phyloP scores from a whole-genome alignment of 306 rosid species.

The Vigna trinervia region DNA sequence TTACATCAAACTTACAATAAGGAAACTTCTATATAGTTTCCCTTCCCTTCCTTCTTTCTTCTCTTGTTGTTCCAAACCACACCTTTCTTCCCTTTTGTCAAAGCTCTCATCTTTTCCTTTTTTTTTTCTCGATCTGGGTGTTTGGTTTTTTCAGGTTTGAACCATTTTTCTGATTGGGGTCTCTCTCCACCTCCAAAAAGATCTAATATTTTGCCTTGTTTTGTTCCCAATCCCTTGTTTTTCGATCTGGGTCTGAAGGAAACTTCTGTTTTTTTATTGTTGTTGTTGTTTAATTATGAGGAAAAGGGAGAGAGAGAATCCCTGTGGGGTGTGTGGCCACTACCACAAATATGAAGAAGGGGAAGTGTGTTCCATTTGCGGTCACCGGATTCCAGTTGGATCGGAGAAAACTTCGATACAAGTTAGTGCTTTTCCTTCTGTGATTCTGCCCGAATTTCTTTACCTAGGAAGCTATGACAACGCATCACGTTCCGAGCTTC shows the following conservation, averaged over 20 bases:
- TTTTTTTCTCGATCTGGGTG: constrained; percentile 51
- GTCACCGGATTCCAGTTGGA: constrained; percentile 81
- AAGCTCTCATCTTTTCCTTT: constrained; percentile 37
- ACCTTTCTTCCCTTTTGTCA: constrained; percentile 12
- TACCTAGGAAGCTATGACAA: constrained; percentile 96
- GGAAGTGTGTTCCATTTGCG: constrained; percentile 95
- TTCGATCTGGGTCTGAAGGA: constrained; percentile 53
- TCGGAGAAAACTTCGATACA: constrained; percentile 76
- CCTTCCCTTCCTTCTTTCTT: background rate
- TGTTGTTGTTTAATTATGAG: constrained; percentile 59
- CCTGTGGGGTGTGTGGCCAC: constrained; percentile 98
- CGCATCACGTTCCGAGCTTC: constrained; percentile 97
- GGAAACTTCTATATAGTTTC: constrained; percentile 23
- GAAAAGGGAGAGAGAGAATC: constrained; percentile 98
- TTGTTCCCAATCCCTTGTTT: background rate
- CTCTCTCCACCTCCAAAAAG: background rate
- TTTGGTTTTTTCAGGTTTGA: constrained; percentile 38
- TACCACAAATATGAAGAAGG: constrained; percentile 98
- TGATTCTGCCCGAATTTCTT: constrained; percentile 88
- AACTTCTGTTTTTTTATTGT: background rate
- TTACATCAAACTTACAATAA: background rate
- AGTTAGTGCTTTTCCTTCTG: constrained; percentile 91
- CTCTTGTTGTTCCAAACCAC: background rate
- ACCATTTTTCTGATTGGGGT: constrained; percentile 51
- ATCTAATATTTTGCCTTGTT: constrained; percentile 23